A percentile compares a stretch with the other conserved stretches of the same genome.
Evolutionary conservation across 768 basidiomycete species (phyloP).

Genomic region (Pulveroboletus sp.): DNA sequence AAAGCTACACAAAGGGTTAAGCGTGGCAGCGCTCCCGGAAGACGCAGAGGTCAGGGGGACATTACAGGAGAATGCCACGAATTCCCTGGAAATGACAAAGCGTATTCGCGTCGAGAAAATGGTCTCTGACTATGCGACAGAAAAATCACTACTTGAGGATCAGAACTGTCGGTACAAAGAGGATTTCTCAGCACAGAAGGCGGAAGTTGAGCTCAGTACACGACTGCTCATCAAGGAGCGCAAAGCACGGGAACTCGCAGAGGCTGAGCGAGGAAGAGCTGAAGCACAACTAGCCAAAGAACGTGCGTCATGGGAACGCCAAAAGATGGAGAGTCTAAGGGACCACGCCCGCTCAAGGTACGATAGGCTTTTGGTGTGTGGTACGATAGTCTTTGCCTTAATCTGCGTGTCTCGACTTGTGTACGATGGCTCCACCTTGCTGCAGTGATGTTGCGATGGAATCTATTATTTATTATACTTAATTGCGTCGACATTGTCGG

Average conservation of each 20-base stretch:
- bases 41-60: constrained; percentile 37
- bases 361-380: constrained; percentile 10
- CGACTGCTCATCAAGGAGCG: constrained; percentile 24
- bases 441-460: too few relatives aligned
- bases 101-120: constrained; percentile 40
- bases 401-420: constrained; percentile 13
- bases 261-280: constrained; percentile 10
- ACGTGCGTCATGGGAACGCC: constrained; percentile 6
- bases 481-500: too few relatives aligned
- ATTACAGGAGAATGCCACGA: constrained; percentile 36
- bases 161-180: constrained; percentile 18
- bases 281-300: constrained; percentile 18
- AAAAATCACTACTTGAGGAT: constrained; percentile 28
- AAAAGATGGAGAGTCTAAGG: constrained; percentile 1
- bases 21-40: constrained; percentile 34
- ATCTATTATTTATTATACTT: too few relatives aligned
- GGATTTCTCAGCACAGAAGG: constrained; percentile 13
- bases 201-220: constrained; percentile 15
- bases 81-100: constrained; percentile 36
- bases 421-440: background rate
- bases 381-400: constrained; percentile 13
- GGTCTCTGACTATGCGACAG: constrained; percentile 31
- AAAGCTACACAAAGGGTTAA: constrained; percentile 39
- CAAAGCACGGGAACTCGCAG: constrained; percentile 22
- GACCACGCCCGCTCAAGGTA: background rate